A percentile compares a stretch with the other conserved stretches of the same genome.
These are phyloP conservation scores for Blastocrithidia nonstop DNA, from an alignment of 208 protist genomes.

Conservation along the genomic window DNA sequence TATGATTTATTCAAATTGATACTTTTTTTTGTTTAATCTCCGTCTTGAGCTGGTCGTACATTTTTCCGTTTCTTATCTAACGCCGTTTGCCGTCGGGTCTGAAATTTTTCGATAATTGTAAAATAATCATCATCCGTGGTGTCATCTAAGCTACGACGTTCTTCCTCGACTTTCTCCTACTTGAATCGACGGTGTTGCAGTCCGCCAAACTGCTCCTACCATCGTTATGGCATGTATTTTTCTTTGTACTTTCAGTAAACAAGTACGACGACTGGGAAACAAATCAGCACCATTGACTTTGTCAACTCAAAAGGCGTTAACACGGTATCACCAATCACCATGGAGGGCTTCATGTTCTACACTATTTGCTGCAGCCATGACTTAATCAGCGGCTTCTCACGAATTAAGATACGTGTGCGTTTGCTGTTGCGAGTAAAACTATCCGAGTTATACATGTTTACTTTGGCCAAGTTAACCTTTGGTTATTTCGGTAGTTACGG, in stretches of 20 bases:
- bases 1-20: neutral
- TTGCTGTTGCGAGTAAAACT: slow-evolving; percentile 40
- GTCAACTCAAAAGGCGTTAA: slow-evolving; percentile 44
- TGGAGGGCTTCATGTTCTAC: slow-evolving; percentile 44
- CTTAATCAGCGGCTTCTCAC: slow-evolving; percentile 63
- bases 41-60: slow-evolving; percentile 3
- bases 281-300: slow-evolving; percentile 67
- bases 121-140: slow-evolving; percentile 61
- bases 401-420: slow-evolving; percentile 48
- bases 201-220: slow-evolving; percentile 63
- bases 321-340: slow-evolving; percentile 38
- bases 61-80: slow-evolving; percentile 51
- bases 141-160: too few relatives aligned
- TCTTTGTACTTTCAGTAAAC: slow-evolving; percentile 67
- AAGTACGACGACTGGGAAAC: slow-evolving; percentile 62
- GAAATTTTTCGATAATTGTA: slow-evolving; percentile 65
- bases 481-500: too few relatives aligned
- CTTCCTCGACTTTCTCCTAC: slow-evolving; percentile 39
- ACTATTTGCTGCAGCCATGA: slow-evolving; percentile 47
- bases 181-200: slow-evolving; percentile 63
- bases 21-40: neutral
- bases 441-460: slow-evolving; percentile 56
- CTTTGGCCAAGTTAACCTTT: too few relatives aligned
- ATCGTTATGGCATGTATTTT: slow-evolving; percentile 50
- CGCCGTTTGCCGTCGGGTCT: slow-evolving; percentile 47